These are phyloP conservation scores for Amanita brunnescens DNA, from an alignment of 768 basidiomycete genomes.

Conservation along the genomic window DNA sequence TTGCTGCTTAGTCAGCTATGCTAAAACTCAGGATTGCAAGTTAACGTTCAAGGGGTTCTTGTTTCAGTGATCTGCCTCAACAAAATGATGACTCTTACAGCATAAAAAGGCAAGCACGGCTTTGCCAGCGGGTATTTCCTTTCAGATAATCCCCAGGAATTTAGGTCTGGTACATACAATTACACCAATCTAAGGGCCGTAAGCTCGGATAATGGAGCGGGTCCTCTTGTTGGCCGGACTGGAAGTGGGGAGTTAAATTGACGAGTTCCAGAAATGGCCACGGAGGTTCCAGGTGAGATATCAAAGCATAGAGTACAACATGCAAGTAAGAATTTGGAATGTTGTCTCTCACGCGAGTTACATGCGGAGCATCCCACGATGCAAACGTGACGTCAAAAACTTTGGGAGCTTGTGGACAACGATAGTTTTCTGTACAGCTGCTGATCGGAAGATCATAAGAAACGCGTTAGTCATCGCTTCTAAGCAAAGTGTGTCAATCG, in stretches of 20 bases:
- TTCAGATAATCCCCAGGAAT: neutral
- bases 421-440: neutral
- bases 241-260: too few species aligned
- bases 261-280: too few species aligned
- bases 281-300: too few species aligned
- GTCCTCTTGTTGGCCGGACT: too few species aligned
- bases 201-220: too few species aligned
- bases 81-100: slow-evolving; percentile 1
- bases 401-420: neutral
- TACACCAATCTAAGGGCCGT: too few species aligned
- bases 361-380: neutral
- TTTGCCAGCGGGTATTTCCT: neutral
- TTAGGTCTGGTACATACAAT: neutral
- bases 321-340: neutral
- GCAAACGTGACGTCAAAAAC: neutral
- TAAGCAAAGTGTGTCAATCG: too few species aligned
- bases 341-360: neutral
- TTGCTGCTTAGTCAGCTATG: neutral
- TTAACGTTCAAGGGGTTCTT: neutral
- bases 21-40: neutral
- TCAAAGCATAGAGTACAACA: neutral
- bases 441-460: neutral
- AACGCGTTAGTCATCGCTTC: neutral
- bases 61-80: slow-evolving; percentile 6
- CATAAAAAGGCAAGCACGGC: neutral